phyloP scores from a whole-genome alignment of 495 filamentous ascomycete species.

The Penicillium waksmanii region DNA sequence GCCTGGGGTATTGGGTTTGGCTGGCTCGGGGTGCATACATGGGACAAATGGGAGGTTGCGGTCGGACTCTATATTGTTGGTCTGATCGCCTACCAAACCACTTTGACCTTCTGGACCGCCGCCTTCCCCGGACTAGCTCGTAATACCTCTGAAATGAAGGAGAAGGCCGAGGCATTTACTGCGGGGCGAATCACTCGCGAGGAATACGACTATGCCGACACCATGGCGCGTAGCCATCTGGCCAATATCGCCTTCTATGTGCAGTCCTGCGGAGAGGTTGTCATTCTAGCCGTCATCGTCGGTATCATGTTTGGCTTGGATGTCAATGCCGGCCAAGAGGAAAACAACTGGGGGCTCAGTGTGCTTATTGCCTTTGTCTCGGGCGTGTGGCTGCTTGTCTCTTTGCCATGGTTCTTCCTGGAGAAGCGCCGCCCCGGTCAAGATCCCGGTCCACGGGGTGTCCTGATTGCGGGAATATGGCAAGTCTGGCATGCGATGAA shows the following conservation, averaged over 20 bases:
- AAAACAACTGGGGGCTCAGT: conserved; percentile 68
- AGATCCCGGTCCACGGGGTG: conserved; percentile 46
- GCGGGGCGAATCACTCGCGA: conserved; percentile 56
- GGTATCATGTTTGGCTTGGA: conserved; percentile 64
- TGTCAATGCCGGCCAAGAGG: conserved; percentile 57
- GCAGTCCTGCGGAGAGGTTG: conserved; percentile 61
- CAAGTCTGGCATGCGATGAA: conserved; percentile 59
- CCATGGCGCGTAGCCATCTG: conserved; percentile 62
- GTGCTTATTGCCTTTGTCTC: conserved; percentile 67
- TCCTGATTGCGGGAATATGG: conserved; percentile 60
- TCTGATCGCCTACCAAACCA: conserved; percentile 67
- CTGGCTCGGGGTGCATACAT: conserved; percentile 63
- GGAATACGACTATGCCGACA: conserved; percentile 65
- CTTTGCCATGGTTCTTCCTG: conserved; percentile 65
- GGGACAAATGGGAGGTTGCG: conserved; percentile 58
- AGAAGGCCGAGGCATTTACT: conserved; percentile 54
- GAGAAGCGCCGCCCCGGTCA: conserved; percentile 66
- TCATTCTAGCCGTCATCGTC: conserved; percentile 64
- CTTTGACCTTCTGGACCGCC: conserved; percentile 69
- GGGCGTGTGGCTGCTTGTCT: conserved; percentile 63
- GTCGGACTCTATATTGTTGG: conserved; percentile 65
- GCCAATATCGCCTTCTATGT: conserved; percentile 66
- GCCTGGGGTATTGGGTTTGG: conserved; percentile 65
- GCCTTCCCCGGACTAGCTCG: conserved; percentile 65
- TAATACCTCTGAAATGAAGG: conserved; percentile 57